Base-by-base conservation (phyloP, 306 rosid genomes). In the Cicer yamashitae region DNA sequence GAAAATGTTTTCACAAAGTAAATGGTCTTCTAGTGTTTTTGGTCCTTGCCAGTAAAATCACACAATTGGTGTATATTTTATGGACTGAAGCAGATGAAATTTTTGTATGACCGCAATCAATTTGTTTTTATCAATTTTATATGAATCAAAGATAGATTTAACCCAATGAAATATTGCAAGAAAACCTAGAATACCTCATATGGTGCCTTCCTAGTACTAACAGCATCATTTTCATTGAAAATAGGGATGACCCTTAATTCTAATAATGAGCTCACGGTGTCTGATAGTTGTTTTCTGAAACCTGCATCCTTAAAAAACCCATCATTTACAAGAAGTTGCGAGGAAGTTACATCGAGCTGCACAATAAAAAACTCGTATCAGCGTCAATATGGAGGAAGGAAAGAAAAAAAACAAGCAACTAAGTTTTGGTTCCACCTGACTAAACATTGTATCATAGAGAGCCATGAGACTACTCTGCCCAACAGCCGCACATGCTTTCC, bases 401-500 rank as follows among this genome's bases (percentile, higher is more conserved):
- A 9, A 58, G 50, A 10, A 25, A 45, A 30, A 14, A 6, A 22
- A 8, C 1, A 62, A 74, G 9, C 12, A 73, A 62, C 46, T 58
- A 67, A 41, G 10, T 63, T 63, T 57, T 50, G 44, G 38, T 39
- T 54, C 50, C n/a, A 91, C 98, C 96, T 94, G 97, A 80, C 96
- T 89, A 75, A 94, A 94, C 97, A 94, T 90, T 30, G 97, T 82
- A 82, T 94, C 98, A 78, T 94, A 94, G 8, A 94, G 96, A 82
- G 98, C 98, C 98, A 94, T 94, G 76, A 94, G 98, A 82, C 98
- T 90, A 51, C 97, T 89, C 86, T 94, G 97, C 30, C 98, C 98
- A 70, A 94, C 98, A 66, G 97, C 90, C 2, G 98, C 97, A 77
- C 98, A 90, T 41, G 98, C 96, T 81, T 94, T 94, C 69, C 97